phyloP scores from a whole-genome alignment of 2,329 filamentous ascomycete species.

The Sordariomycetes sp. region DNA sequence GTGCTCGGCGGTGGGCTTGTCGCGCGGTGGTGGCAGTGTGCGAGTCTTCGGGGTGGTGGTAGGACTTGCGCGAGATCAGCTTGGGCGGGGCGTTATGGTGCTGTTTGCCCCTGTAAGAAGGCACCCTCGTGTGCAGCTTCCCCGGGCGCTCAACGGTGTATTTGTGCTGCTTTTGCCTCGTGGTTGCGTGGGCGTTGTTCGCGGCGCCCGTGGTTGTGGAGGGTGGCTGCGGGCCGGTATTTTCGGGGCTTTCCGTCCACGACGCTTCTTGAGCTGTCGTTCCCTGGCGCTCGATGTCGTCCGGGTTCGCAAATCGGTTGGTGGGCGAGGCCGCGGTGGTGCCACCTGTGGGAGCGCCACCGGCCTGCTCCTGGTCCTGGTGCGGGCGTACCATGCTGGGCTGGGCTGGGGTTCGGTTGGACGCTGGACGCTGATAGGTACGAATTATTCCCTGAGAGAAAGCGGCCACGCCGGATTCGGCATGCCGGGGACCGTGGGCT shows the following conservation, averaged over 20 bases:
- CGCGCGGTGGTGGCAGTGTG: conserved; percentile 21
- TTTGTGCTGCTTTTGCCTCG: not conserved
- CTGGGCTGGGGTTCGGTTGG: not conserved
- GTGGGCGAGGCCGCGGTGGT: not conserved
- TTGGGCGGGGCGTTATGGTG: conserved; percentile 15
- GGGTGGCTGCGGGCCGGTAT: not conserved
- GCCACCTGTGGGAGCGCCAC: not conserved
- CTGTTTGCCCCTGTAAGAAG: conserved; percentile 37
- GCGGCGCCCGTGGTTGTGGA: not conserved
- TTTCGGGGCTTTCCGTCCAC: not conserved
- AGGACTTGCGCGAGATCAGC: conserved; percentile 8
- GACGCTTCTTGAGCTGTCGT: not conserved
- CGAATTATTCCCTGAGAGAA: not conserved
- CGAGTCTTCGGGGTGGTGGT: conserved; percentile 21
- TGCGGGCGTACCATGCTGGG: not conserved
- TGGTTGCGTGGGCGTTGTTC: not conserved
- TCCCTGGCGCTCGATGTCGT: not conserved
- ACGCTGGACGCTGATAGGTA: not conserved
- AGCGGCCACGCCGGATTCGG: not conserved
- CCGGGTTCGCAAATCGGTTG: not conserved
- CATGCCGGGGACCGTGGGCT: not conserved
- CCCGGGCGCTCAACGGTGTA: conserved; percentile 10
- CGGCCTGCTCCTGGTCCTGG: not conserved
- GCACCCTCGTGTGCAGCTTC: conserved; percentile 39
- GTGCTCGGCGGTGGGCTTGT: conserved; percentile 14